phyloP scores from a whole-genome alignment of 176 grass and related monocot species.

The Cymbopogon citratus region DNA sequence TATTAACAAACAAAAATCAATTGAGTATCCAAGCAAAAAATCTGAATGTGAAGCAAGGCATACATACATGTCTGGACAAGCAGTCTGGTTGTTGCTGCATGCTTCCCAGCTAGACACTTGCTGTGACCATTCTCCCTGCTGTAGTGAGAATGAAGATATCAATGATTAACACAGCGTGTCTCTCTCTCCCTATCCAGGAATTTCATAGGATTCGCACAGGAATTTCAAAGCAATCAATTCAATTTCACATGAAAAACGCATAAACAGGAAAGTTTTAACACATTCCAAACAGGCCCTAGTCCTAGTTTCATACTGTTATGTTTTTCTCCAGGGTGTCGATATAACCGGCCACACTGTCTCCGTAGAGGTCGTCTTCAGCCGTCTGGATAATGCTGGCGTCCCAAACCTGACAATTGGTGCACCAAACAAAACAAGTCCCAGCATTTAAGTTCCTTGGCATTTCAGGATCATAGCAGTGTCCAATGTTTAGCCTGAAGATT shows the following conservation, averaged over 20 bases:
- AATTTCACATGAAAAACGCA: too few relatives aligned
- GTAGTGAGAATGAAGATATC: not conserved
- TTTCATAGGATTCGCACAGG: too few relatives aligned
- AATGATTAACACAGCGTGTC: not conserved
- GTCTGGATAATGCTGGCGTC: constrained; percentile 36
- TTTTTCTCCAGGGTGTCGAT: constrained; percentile 23
- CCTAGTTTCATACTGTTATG: constrained; percentile 21
- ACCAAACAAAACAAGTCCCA: not conserved
- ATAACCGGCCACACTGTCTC: not conserved
- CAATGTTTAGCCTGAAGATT: not conserved
- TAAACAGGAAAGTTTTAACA: too few relatives aligned
- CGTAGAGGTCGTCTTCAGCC: constrained; percentile 24
- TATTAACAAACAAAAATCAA: not conserved
- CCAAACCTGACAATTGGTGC: constrained; percentile 32
- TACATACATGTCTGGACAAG: constrained; percentile 65
- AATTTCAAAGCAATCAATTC: too few relatives aligned
- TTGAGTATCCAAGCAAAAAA: not conserved
- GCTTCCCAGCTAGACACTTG: constrained; percentile 50
- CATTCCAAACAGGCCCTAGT: too few relatives aligned
- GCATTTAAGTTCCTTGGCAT: not conserved
- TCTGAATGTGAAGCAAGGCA: not conserved
- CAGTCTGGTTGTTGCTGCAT: constrained; percentile 35
- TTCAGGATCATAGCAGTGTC: not conserved
- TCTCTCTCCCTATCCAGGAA: not conserved
- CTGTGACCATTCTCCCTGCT: constrained; percentile 61